phyloP scores from a whole-genome alignment of 805 yeast genomes.

The Hanseniaspora mollemarum region DNA sequence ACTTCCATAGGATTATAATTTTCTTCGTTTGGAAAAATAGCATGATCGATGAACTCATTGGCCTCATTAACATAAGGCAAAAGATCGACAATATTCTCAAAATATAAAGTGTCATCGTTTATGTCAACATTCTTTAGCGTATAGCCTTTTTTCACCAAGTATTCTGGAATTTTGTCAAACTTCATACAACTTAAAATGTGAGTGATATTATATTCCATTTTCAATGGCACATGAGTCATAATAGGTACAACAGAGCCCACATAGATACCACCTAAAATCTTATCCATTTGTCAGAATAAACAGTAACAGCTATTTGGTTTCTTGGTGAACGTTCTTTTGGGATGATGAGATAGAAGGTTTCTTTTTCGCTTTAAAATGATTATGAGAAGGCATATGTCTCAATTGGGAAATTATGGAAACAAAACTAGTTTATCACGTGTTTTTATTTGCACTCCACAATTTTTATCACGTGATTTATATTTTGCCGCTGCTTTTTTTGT shows the following conservation, averaged over 20 bases:
- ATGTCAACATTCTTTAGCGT: conserved; percentile 50
- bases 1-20: conserved; percentile 27
- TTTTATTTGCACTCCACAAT: too few relatives aligned
- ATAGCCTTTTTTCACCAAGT: conserved; percentile 36
- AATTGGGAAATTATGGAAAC: too few relatives aligned
- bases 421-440: too few relatives aligned
- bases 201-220: conserved; percentile 44
- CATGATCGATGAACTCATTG: conserved; percentile 55
- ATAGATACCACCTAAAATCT: conserved; percentile 72
- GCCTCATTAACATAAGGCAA: conserved; percentile 49
- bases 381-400: too few relatives aligned
- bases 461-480: too few relatives aligned
- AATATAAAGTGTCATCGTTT: conserved; percentile 39
- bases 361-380: too few relatives aligned
- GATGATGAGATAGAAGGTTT: too few relatives aligned
- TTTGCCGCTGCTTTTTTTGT: too few relatives aligned
- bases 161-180: conserved; percentile 47
- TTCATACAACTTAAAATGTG: conserved; percentile 62
- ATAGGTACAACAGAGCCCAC: conserved; percentile 65
- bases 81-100: conserved; percentile 50
- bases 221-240: conserved; percentile 41
- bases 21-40: conserved; percentile 39
- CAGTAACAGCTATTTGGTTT: neutral
- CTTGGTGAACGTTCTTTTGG: conserved; percentile 1
- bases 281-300: conserved; percentile 27